These are phyloP conservation scores for Barnettozyma sucrosica DNA, from an alignment of 805 yeast genomes.

Conservation along the genomic window DNA sequence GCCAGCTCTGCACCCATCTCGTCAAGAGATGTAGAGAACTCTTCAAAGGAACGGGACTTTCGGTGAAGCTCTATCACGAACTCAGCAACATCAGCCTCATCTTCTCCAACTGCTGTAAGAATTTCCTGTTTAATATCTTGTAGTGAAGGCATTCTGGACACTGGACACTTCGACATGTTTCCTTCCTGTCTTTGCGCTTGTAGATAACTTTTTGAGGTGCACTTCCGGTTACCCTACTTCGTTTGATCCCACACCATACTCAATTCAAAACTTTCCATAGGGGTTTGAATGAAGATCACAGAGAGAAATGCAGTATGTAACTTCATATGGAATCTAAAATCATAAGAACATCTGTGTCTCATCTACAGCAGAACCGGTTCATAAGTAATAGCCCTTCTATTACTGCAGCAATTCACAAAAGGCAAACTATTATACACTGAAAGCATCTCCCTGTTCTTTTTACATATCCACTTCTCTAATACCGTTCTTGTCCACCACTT, in stretches of 20 bases:
- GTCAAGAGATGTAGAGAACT: slow-evolving; percentile 33
- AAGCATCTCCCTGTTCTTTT: neutral
- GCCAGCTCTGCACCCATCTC: slow-evolving; percentile 42
- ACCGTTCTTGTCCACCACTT: slow-evolving; percentile 61
- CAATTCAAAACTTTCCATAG: too few relatives aligned
- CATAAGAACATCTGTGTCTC: neutral
- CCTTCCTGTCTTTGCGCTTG: too few relatives aligned
- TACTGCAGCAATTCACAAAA: neutral
- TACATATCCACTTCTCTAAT: slow-evolving; percentile 35
- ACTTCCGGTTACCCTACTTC: too few relatives aligned
- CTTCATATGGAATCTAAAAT: too few relatives aligned
- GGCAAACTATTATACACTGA: neutral
- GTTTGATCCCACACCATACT: too few relatives aligned
- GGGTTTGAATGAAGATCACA: too few relatives aligned
- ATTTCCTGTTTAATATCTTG: slow-evolving; percentile 16
- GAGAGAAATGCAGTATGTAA: too few relatives aligned
- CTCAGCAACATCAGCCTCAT: slow-evolving; percentile 41
- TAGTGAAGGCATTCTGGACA: slow-evolving; percentile 1
- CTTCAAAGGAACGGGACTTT: slow-evolving; percentile 26
- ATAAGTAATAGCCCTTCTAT: neutral
- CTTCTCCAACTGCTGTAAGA: slow-evolving; percentile 27
- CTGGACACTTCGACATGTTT: too few relatives aligned
- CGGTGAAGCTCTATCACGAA: slow-evolving; percentile 37
- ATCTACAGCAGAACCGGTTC: neutral
- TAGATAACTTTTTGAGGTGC: neutral